Base-by-base conservation (phyloP, 1,284 basidiomycete species). In the Sanghuangporus sanghuang region DNA sequence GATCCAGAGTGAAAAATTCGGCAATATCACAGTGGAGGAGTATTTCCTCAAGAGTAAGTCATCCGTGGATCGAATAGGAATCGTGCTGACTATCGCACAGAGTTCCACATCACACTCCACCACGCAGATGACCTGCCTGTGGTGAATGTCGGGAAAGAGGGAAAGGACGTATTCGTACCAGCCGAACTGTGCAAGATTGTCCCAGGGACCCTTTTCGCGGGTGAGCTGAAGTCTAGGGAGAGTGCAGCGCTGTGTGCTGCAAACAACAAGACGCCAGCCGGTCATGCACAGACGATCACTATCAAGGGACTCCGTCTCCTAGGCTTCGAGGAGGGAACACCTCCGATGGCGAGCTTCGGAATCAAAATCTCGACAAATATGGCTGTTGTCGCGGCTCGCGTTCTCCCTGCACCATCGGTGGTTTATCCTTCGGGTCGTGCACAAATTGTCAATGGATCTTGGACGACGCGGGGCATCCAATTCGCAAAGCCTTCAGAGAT, bases 171-270 rank as follows among this genome's bases (percentile, higher is more conserved):
- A 50, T 82, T 73, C 65, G 73, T 90, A 1, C 90, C 89, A 0
- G 83, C 86, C 0, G 90, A 92, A 69, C 64, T 92, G 2, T 91
- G 89, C 75, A 75, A 81, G 23, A 88, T 92, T 58, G 71, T 79
- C 6, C 73, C 79, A 0, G 83, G 85, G 4, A 82, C 83, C 62
- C 75, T 82, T 0, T 86, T 81, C 69, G 73, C 77, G 36, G 84
- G 81, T 5, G 82, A 78, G 65, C 80, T 62, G 66, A 32, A 53
- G 5, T 9, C 35, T 54, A 5, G 16, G 6, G 53, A 62, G 27
- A 63, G 18, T 5, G 62, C 62, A 14, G 21, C 40, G 1, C 42
- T 63, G 42, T 63, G 40, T 21, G 56, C 27, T 35, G 63, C 35
- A 23, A 46, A 39, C 14, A 61, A 46, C 27, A 63, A 59, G 14